Evolutionary conservation across 2,329 filamentous ascomycete species (phyloP), one percentile per base, ranked within the genome.

Genomic region (Hypocreales sp.): DNA sequence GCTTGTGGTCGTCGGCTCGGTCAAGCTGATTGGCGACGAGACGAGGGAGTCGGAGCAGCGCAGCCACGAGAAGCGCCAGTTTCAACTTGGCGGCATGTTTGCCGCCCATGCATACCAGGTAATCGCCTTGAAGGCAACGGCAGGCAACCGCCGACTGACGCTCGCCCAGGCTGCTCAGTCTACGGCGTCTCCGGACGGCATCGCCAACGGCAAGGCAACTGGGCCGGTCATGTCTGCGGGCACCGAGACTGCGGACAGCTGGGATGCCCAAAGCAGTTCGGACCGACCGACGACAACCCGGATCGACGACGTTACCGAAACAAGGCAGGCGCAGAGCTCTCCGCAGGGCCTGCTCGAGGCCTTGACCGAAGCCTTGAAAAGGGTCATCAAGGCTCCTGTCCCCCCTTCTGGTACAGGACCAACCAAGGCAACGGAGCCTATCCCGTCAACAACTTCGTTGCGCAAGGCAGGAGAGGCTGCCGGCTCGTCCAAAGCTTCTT

Each of bases 71-170:
- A 37, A 27, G 24, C 35, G 41, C 5, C 42, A 45, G 22, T 45
- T 45, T 16, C 42, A 44, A 30, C 35, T 44, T 5, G 39, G 35
- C 6, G 39, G 37, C 9, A 26, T 38, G 15, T 15, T 42, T 2
- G 34, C 28, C 8, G 33, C 26, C 8, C 26, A 30, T 9, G 27
- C 27, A 12, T n/a, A 28, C 5, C 22, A 40, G 28, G 42, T 40
- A 34, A 18, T 27, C 23, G 5, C 11, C 15, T 18, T 17, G 14
- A 22, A 7, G 25, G 5, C 19, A 10, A n/a, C n/a, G n/a, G n/a
- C n/a, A n/a, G n/a, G n/a, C n/a, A n/a, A n/a, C n/a, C n/a, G n/a
- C n/a, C n/a, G n/a, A n/a, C n/a, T n/a, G n/a, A n/a, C n/a, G n/a
- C n/a, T n/a, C n/a, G n/a, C n/a, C n/a, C n/a, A n/a, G n/a, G n/a